Percentiles rank a stretch among this genome's conserved stretches.
These are phyloP conservation scores for Senna siamea DNA, from an alignment of 306 rosid species.

Conservation along the genomic window DNA sequence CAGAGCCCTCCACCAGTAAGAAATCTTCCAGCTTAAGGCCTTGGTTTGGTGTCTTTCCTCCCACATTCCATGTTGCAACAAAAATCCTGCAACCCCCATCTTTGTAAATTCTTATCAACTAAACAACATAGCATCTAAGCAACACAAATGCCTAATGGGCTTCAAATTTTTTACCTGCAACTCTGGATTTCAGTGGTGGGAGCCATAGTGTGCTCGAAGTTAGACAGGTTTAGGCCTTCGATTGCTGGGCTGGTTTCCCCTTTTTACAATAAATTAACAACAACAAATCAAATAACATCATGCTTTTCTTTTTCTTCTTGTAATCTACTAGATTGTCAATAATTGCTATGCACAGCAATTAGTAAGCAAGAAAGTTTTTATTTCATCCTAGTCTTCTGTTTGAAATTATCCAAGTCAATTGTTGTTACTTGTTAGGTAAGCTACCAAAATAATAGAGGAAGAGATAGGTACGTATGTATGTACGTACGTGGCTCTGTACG, in stretches of 20 bases:
- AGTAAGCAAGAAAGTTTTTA: too few species aligned
- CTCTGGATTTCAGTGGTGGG: constrained; percentile 55
- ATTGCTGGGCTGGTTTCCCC: constrained; percentile 67
- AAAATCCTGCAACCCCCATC: constrained; percentile 58
- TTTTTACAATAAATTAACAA: constrained; percentile 45
- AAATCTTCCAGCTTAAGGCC: constrained; percentile 87
- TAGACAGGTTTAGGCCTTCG: constrained; percentile 75
- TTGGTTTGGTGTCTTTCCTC: constrained; percentile 79
- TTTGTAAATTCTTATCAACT: neutral
- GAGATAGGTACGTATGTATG: constrained; percentile 28
- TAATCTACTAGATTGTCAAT: constrained; percentile 21
- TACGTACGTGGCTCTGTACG: constrained; percentile 35
- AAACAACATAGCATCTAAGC: constrained; percentile 11
- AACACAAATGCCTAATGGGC: neutral
- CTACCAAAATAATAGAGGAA: constrained; percentile 60
- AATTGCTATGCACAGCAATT: too few species aligned
- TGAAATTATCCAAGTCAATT: neutral
- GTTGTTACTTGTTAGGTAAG: constrained; percentile 58
- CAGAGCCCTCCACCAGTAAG: constrained; percentile 75
- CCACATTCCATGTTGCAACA: constrained; percentile 94
- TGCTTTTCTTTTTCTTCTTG: constrained; percentile 7
- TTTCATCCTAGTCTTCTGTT: too few species aligned
- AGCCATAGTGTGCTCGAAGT: constrained; percentile 60
- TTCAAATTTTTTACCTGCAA: constrained; percentile 56
- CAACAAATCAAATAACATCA: constrained; percentile 20